Base-by-base conservation (phyloP, 1,284 basidiomycete genomes). In the Heterobasidion occidentale region DNA sequence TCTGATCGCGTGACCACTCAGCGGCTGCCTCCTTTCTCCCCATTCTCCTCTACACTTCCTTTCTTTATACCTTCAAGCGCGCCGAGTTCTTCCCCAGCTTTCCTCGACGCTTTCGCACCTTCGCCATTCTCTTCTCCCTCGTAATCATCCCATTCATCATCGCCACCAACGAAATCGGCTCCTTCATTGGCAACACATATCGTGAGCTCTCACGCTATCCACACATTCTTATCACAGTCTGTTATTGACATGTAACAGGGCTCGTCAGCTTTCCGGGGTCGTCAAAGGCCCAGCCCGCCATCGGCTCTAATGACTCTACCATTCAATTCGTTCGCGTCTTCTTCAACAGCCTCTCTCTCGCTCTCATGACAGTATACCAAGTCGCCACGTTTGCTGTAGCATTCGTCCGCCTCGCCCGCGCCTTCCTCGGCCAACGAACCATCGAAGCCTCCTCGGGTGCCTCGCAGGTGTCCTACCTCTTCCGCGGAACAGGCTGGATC, bases 401-500 rank as follows among this genome's bases (percentile, higher is more conserved):
- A 0, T 80, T 84, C 64, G 77, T 78, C 61, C 81, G 84, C 15
- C 72, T 88, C 36, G 64, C 75, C 19, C 75, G 68, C 42, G 78
- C 77, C 17, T 63, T 84, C 51, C 49, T 79, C 11, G 70, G 77
- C 51, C 78, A 81, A 63, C 75, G 77, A n/a, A 71, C 70, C 8
- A 78, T 81, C 56, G 80, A 83, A 59, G 67, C 66, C 1, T 65
- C 70, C 5, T 67, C 68, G 15, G 54, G 61, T 17, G 58, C 55
- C 20, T 71, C 73, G 51, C 76, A 82, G 51, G 75, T 79, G 62
- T 70, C 72, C 2, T 77, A 82, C 59, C 67, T 79, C 19, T 71
- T 84, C 61, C 77, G 74, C 56, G 88, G 88, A 8, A 76, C 80
- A 11, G 78, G 73, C 7, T 90, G 86, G 86, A 75, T 88, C 36